Percentiles rank a stretch among this genome's conserved stretches.
phyloP scores from a whole-genome alignment of 108 stramenopile genomes.

The Chaetoceros muelleri region DNA sequence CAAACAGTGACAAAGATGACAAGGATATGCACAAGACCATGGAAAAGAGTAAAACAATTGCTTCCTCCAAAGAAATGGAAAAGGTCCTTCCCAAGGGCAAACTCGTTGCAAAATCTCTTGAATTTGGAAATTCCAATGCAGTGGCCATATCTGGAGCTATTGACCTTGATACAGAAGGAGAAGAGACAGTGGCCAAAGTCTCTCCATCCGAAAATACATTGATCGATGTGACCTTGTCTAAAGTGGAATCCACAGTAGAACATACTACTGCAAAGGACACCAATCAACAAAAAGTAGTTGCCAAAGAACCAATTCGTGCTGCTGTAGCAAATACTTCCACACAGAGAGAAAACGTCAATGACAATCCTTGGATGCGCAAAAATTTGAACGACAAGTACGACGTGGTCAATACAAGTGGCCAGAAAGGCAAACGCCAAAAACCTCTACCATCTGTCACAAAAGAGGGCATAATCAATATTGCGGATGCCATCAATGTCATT shows the following conservation, averaged over 20 bases:
- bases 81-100: constrained; percentile 57
- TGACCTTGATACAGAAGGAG: constrained; percentile 6
- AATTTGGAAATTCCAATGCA: constrained; percentile 64
- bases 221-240: neutral
- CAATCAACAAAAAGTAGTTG: neutral
- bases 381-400: neutral
- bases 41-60: constrained; percentile 29
- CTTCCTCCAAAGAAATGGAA: constrained; percentile 58
- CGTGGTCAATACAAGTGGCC: neutral
- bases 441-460: neutral
- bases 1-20: constrained; percentile 28
- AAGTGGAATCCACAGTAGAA: constrained; percentile 4
- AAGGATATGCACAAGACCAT: constrained; percentile 17
- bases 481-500: constrained; percentile 5
- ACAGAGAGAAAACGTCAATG: neutral
- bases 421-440: constrained; percentile 1
- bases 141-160: constrained; percentile 25
- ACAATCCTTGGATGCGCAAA: constrained; percentile 15
- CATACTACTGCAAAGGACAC: neutral
- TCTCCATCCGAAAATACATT: constrained; percentile 1
- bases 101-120: constrained; percentile 57
- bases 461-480: constrained; percentile 9
- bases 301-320: constrained; percentile 8
- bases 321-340: neutral
- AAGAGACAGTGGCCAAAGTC: neutral